These are phyloP conservation scores for Chaetomiaceae sp. DNA, from an alignment of 2,329 filamentous ascomycete species.

Conservation along the genomic window DNA sequence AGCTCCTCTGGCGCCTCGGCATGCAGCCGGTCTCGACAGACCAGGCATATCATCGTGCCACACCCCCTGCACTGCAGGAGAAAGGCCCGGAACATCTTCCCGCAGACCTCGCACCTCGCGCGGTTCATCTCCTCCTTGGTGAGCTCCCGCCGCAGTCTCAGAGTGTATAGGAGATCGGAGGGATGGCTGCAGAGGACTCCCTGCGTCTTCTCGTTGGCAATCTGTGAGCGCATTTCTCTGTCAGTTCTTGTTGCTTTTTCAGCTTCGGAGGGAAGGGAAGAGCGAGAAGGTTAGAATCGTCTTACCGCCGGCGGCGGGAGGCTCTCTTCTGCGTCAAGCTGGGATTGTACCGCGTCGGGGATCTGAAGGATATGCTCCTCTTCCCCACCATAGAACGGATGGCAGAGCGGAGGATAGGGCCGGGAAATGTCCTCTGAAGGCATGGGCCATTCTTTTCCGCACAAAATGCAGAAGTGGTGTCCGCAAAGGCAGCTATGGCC, in stretches of 20 bases:
- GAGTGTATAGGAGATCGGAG: not conserved
- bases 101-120: constrained; percentile 6
- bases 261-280: not conserved
- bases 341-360: constrained; percentile 1
- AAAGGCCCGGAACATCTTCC: not conserved
- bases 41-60: constrained; percentile 1
- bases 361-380: constrained; percentile 3
- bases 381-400: not conserved
- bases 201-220: not conserved
- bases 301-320: not conserved
- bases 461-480: constrained; percentile 12
- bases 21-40: not conserved
- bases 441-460: not conserved
- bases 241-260: not conserved
- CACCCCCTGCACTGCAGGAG: constrained; percentile 10
- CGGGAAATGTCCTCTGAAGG: not conserved
- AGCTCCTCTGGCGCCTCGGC: too few species aligned
- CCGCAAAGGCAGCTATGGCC: constrained; percentile 8
- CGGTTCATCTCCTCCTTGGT: not conserved
- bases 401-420: not conserved
- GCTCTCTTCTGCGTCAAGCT: not conserved
- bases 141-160: constrained; percentile 5
- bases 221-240: too few species aligned
- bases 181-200: constrained; percentile 2
- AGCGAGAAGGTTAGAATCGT: not conserved